Conservation (phyloP, 2,329 filamentous ascomycete species). For the Epichloe sibirici region DNA sequence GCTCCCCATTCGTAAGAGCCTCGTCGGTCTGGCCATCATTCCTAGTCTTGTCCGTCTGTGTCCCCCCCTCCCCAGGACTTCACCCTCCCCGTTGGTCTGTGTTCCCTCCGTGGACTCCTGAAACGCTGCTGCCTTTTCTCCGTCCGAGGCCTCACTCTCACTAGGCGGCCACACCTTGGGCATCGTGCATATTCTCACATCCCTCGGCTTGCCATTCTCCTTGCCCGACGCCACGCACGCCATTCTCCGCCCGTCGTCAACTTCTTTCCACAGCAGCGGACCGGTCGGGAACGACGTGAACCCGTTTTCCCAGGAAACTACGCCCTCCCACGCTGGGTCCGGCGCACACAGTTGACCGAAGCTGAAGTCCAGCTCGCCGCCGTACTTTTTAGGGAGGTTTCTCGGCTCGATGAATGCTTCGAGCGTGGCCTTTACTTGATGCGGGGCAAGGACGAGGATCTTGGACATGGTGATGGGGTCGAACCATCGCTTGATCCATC, state of each 20-base stretch:
- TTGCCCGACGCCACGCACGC: slow-evolving; percentile 43
- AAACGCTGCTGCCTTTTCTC: slow-evolving; percentile 3
- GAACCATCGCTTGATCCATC: slow-evolving; percentile 93
- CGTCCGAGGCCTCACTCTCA: slow-evolving; percentile 4
- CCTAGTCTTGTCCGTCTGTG: slow-evolving; percentile 12
- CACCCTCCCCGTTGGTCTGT: slow-evolving; percentile 12
- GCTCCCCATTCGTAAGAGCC: slow-evolving; percentile 15
- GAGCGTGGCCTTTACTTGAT: slow-evolving; percentile 67
- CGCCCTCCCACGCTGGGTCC: slow-evolving; percentile 47
- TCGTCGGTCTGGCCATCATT: slow-evolving; percentile 9
- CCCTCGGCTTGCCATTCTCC: slow-evolving; percentile 30
- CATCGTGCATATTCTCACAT: slow-evolving; percentile 38
- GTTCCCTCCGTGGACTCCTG: slow-evolving; percentile 13
- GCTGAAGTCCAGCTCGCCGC: slow-evolving; percentile 70
- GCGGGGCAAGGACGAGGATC: slow-evolving; percentile 73
- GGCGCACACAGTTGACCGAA: slow-evolving; percentile 65
- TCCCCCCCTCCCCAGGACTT: slow-evolving; percentile 15
- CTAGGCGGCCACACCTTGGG: slow-evolving; percentile 24
- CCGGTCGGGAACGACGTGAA: slow-evolving; percentile 41
- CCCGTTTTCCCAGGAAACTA: slow-evolving; percentile 40
- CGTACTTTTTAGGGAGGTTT: slow-evolving; percentile 83
- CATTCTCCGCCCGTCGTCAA: slow-evolving; percentile 30
- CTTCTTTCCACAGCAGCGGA: slow-evolving; percentile 43
- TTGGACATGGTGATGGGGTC: slow-evolving; percentile 89
- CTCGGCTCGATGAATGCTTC: slow-evolving; percentile 67